These are phyloP conservation scores for Yamadazyma ubonensis DNA, from an alignment of 805 yeast species.

Conservation along the genomic window DNA sequence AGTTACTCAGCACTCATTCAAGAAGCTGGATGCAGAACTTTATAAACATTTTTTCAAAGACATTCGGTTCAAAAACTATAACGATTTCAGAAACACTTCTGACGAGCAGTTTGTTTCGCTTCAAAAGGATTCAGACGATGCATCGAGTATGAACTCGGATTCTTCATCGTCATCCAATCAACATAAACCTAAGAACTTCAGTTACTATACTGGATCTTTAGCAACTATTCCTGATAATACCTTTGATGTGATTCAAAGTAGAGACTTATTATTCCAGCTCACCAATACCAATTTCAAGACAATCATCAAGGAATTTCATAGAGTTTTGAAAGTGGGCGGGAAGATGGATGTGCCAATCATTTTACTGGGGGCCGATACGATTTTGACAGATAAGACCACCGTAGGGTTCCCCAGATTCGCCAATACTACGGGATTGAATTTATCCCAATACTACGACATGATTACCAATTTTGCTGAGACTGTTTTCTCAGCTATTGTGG, in stretches of 20 bases:
- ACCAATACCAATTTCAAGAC: conserved; percentile 24
- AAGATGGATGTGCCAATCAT: conserved; percentile 31
- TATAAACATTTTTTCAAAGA: conserved; percentile 22
- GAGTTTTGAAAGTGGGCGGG: conserved; percentile 39
- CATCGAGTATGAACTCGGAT: conserved; percentile 5
- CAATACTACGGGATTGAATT: conserved; percentile 12
- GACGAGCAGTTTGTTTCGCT: conserved; percentile 12
- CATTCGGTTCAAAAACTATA: conserved; percentile 20
- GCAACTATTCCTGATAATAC: conserved; percentile 26
- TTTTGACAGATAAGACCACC: conserved; percentile 11
- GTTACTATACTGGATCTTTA: conserved; percentile 25
- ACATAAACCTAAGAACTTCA: conserved; percentile 33
- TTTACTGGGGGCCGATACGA: conserved; percentile 16
- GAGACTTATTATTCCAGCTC: conserved; percentile 37
- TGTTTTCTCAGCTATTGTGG: conserved; percentile 21
- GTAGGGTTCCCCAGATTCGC: conserved; percentile 17
- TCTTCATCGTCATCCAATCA: conserved; percentile 7
- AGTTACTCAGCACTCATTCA: conserved; percentile 19
- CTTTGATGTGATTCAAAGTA: conserved; percentile 36
- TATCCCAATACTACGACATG: conserved; percentile 17
- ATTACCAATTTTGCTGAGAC: conserved; percentile 27
- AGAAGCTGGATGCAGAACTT: conserved; percentile 22
- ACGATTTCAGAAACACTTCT: conserved; percentile 16
- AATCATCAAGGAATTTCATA: conserved; percentile 30
- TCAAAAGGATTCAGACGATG: conserved; percentile 9